Evolutionary conservation across 805 yeast genomes (phyloP), one percentile per base, ranked within the genome.

Genomic region (Lachancea lanzarotensis): DNA sequence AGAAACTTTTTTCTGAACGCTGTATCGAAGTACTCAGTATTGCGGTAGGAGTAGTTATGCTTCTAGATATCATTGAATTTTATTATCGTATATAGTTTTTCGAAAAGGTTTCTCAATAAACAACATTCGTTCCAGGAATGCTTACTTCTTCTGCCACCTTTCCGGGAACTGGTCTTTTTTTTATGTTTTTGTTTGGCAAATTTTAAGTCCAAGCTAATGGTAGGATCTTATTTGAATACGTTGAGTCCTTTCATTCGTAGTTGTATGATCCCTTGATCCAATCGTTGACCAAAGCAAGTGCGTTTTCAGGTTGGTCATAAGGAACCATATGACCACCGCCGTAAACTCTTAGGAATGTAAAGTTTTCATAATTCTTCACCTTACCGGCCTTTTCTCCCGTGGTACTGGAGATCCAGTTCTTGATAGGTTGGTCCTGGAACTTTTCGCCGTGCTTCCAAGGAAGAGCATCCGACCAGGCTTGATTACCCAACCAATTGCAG

Each of bases 271-370:
- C 95, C 35, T 67, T 53, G 40, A 87, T 67, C 97, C 97, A 91
- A 62, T 83, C 75, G 71, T 87, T 84, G 51, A 90, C 76, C 89
- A 90, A 82, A 45, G 78, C 88, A 51, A 84, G 72, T 2, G 95
- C 70, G 57, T 74, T 73, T 56, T 76, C 80, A 16, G 96, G 95
- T 70, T 84, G 91, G 67, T 90, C 90, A 58, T 69, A 82, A 15
- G 97, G 97, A 50, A 88, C 96, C 96, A 90, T 89, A 68, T 91
- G 97, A 22, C 97, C 97, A 42, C 95, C 97, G 51, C 80, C 91
- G 57, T 73, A 90, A 9, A 90, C 78, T 64, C 96, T 77, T 64
- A 87, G 72, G 71, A 83, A 91, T 3, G 95, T 84, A 55, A 90
- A 79, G 48, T 76, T 73, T 39, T 81, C 81, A 52, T 72, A 75